Evolutionary conservation across 148 eudicot genomes (phyloP).

Genomic region (Rhododendron ovatum): DNA sequence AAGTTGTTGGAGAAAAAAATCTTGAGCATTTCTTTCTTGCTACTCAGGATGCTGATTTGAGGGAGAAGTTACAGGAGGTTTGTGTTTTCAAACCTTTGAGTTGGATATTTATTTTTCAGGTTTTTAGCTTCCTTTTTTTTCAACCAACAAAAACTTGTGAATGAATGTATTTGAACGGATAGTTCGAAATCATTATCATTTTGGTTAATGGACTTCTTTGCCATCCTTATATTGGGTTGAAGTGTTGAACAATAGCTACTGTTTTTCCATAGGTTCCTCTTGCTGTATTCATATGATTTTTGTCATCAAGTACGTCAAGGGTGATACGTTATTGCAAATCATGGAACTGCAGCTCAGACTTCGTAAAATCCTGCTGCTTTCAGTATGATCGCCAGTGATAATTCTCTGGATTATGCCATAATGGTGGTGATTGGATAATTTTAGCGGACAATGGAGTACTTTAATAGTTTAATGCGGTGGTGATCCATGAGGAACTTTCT

Average conservation of each 20-base stretch:
- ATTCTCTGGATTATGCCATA: not conserved
- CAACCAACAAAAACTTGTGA: too few species aligned
- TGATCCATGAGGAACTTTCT: too few species aligned
- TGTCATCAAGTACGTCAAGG: not conserved
- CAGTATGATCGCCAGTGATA: not conserved
- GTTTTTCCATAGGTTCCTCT: not conserved
- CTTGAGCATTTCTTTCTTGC: constrained; percentile 88
- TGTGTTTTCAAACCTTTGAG: not conserved
- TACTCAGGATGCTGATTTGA: constrained; percentile 71
- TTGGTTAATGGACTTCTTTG: not conserved
- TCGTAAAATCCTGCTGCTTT: not conserved
- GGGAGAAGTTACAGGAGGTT: constrained; percentile 68
- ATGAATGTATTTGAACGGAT: not conserved
- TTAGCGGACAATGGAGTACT: too few species aligned
- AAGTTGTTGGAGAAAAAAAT: constrained; percentile 65
- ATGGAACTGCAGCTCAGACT: not conserved
- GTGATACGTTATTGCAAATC: not conserved
- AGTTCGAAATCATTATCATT: not conserved
- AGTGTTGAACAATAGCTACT: not conserved
- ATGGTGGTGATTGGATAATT: not conserved
- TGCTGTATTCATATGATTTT: not conserved
- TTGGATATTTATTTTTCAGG: not conserved
- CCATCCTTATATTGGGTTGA: not conserved
- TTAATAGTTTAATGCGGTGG: too few species aligned
- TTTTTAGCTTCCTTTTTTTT: not conserved